Base-by-base conservation (phyloP, 1,284 basidiomycete species). In the Sporisorium scitamineum region DNA sequence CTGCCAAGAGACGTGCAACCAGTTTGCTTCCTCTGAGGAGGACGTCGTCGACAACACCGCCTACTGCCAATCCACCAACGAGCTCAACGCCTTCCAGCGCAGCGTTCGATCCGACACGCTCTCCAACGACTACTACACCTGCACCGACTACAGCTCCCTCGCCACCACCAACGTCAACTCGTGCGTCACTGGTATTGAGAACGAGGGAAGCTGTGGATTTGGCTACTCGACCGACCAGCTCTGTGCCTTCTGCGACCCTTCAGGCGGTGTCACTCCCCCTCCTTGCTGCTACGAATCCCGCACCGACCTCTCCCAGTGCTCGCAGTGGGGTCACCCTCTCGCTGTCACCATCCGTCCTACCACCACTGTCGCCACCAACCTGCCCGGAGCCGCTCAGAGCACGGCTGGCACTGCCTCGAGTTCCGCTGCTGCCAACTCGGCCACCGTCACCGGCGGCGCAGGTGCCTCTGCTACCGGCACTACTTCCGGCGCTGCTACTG, bases 161-260 rank as follows among this genome's bases (percentile, higher is more conserved):
- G 79, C 85, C 31, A 86, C 87, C 8, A 84, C 85, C 61, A 80
- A 86, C 59, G 72, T 81, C 31, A 58, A 68, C 3, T 83, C 84
- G 13, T 88, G 87, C 70, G 83, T 87, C 24, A 32, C 62, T 8
- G 87, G 87, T 10, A 65, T 72, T 34, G 66, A 61, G 42, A 87
- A 87, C 71, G 87, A 88, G 70, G 80, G 76, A 22, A 87, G 86
- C 80, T 88, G 87, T 68, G 87, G 87, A 11, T 88, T 80, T 58
- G 87, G 86, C 2, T 79, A 65, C 53, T 84, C 81, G 8, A 85
- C 81, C 13, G 70, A 70, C 20, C 85, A 87, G 66, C 75, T 88
- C 16, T 88, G 87, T 65, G 72, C 62, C 10, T 86, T 81, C 74
- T 88, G 87, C 63, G 78, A 81, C 60, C 76, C 78, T 41, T 41